These are phyloP conservation scores for Acacia concinna DNA, from an alignment of 331 rosid species.

Conservation along the genomic window DNA sequence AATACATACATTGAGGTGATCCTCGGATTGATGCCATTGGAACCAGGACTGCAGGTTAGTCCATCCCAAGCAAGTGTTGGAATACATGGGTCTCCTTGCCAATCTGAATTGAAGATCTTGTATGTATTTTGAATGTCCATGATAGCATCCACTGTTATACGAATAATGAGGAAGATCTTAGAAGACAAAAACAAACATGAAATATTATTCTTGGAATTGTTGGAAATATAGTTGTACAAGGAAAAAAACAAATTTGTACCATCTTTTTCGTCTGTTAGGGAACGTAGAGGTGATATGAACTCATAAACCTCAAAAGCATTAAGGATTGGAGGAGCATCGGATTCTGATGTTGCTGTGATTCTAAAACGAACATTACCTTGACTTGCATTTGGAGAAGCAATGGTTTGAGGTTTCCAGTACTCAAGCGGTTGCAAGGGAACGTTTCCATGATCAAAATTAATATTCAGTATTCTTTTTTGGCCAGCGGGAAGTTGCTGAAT, in stretches of 20 bases:
- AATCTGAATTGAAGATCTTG: background rate
- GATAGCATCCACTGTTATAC: conserved; percentile 23
- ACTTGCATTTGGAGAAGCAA: background rate
- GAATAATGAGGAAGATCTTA: background rate
- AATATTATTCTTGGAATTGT: background rate
- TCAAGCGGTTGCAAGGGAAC: too few relatives aligned
- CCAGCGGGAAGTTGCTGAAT: background rate
- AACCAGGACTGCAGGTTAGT: background rate
- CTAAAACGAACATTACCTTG: background rate
- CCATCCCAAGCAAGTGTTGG: conserved; percentile 30
- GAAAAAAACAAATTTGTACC: background rate
- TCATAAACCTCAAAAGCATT: conserved; percentile 40
- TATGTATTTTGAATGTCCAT: conserved; percentile 5
- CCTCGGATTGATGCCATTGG: background rate
- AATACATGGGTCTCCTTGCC: conserved; percentile 43
- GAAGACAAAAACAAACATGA: background rate
- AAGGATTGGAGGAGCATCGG: conserved; percentile 40
- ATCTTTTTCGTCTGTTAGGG: background rate
- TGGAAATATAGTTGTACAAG: background rate
- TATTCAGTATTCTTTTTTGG: background rate
- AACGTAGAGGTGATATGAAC: background rate
- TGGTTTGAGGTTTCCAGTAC: conserved; percentile 22
- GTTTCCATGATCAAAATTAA: background rate
- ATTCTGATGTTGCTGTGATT: background rate
- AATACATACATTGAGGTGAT: conserved; percentile 36